Evolutionary conservation across 2,329 filamentous ascomycete species (phyloP).

Genomic region (Orbilia blumenaviensis): DNA sequence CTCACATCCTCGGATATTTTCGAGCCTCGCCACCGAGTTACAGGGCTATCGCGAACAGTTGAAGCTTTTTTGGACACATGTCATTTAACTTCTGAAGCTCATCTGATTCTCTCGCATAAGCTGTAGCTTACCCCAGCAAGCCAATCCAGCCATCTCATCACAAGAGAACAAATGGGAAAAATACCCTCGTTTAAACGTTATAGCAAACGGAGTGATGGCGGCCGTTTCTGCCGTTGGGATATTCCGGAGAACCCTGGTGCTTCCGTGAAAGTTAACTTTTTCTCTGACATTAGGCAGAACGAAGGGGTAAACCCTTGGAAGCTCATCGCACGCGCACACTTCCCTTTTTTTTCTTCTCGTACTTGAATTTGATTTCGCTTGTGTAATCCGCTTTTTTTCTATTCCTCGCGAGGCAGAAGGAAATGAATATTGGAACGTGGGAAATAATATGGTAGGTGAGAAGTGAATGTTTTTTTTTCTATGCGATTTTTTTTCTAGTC

Average conservation of each 20-base stretch:
- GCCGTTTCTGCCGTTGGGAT: conserved; percentile 40
- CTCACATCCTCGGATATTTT: conserved; percentile 21
- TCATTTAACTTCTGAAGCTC: conserved; percentile 23
- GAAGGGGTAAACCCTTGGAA: conserved; percentile 19
- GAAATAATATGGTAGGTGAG: neutral
- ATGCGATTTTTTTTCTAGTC: conserved; percentile 49
- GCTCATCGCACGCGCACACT: conserved; percentile 17
- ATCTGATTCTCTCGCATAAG: conserved; percentile 20
- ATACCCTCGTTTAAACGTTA: conserved; percentile 30
- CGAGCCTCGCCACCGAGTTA: neutral
- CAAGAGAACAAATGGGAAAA: neutral
- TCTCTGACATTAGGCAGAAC: conserved; percentile 40
- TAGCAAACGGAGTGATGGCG: conserved; percentile 35
- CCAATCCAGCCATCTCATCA: neutral
- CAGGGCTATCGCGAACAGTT: neutral
- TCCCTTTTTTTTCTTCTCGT: neutral
- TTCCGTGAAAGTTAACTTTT: conserved; percentile 8
- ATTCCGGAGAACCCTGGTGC: conserved; percentile 39
- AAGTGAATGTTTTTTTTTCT: conserved; percentile 44
- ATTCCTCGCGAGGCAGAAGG: neutral
- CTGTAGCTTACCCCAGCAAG: conserved; percentile 9
- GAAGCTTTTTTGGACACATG: conserved; percentile 21
- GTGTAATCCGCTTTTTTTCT: conserved; percentile 26
- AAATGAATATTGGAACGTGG: neutral
- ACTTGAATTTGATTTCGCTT: neutral